A percentile compares a stretch with the other conserved stretches of the same genome.
phyloP scores from a whole-genome alignment of 2,329 filamentous ascomycete genomes.

The Fusarium humuli region DNA sequence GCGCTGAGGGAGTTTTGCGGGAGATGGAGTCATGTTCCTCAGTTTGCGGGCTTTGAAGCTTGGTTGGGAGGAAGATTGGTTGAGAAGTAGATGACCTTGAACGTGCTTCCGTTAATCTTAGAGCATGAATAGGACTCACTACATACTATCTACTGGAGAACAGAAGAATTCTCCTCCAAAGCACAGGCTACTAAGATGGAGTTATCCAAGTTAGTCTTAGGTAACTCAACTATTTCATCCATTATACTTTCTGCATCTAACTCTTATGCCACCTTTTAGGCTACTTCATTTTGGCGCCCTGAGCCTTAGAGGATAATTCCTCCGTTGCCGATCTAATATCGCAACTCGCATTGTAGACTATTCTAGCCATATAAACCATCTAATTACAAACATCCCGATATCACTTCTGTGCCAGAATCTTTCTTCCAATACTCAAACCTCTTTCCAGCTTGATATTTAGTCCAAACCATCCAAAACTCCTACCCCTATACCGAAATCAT shows the following conservation, averaged over 20 bases:
- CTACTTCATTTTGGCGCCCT: no score
- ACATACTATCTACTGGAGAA: no score
- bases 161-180: no score
- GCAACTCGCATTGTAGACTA: neutral
- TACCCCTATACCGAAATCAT: conserved; percentile 1
- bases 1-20: conserved; percentile 58
- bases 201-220: no score
- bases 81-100: neutral
- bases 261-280: no score
- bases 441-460: neutral
- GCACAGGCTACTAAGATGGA: no score
- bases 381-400: neutral
- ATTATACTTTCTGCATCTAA: no score
- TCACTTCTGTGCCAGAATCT: neutral
- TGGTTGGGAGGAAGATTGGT: conserved; percentile 54
- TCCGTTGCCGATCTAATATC: no score
- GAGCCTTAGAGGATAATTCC: no score
- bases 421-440: neutral
- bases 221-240: no score
- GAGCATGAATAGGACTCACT: fast-evolving
- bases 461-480: no score
- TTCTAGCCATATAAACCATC: neutral
- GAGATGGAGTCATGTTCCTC: conserved; percentile 52
- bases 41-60: conserved; percentile 60
- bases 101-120: neutral